Conservation (phyloP, 345 rosid genomes). For the Citrus sp. region DNA sequence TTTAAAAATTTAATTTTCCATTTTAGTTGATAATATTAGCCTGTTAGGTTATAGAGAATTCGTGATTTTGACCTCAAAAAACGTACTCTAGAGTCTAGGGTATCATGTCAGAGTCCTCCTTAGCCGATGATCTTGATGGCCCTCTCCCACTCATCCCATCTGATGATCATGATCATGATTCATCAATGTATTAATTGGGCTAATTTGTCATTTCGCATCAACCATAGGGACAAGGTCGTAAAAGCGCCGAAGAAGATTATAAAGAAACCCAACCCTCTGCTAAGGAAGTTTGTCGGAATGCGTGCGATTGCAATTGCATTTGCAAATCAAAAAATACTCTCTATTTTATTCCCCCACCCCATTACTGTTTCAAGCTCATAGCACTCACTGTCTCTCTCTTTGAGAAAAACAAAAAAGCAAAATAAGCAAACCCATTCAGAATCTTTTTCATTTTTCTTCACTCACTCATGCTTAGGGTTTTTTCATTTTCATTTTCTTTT, state of each 20-base stretch:
- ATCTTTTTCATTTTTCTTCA: slow-evolving; percentile 5
- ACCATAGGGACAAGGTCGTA: slow-evolving; percentile 47
- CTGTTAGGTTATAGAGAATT: background rate
- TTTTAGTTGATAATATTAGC: background rate
- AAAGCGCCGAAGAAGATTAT: slow-evolving; percentile 25
- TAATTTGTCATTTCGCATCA: slow-evolving; percentile 40
- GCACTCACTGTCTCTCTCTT: slow-evolving; percentile 30
- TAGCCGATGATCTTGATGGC: background rate
- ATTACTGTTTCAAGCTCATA: slow-evolving; percentile 40
- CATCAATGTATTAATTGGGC: background rate
- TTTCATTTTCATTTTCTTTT: slow-evolving; percentile 15
- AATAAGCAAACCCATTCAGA: background rate
- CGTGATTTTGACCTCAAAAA: background rate
- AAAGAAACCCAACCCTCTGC: slow-evolving; percentile 19
- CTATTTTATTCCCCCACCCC: slow-evolving; percentile 21
- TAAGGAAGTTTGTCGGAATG: slow-evolving; percentile 65
- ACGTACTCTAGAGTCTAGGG: background rate
- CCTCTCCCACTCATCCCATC: background rate
- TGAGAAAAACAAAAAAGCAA: background rate
- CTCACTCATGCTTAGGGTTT: slow-evolving; percentile 36
- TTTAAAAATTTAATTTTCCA: background rate
- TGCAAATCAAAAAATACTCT: background rate
- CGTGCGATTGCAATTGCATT: slow-evolving; percentile 52
- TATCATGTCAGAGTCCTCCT: slow-evolving; percentile 8
- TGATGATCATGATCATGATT: background rate